These are phyloP conservation scores for Entomortierella beljakovae DNA, from an alignment of 192 early-diverging fungal species.

Conservation along the genomic window DNA sequence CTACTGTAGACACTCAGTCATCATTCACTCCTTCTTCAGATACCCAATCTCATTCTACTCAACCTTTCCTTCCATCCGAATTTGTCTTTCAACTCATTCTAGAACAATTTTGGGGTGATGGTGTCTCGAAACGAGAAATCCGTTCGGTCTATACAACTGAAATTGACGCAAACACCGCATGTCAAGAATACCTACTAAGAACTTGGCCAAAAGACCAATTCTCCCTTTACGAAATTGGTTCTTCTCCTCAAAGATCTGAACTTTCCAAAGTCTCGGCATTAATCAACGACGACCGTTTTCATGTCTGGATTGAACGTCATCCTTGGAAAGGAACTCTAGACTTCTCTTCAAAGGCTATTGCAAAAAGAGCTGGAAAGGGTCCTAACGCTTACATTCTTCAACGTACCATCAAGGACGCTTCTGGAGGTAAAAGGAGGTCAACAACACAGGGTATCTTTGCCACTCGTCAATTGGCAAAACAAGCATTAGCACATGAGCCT, in stretches of 20 bases:
- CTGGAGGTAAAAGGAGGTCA: slow-evolving; percentile 47
- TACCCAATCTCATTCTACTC: not conserved
- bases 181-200: slow-evolving; percentile 44
- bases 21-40: not conserved
- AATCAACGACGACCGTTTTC: slow-evolving; percentile 41
- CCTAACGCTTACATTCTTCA: slow-evolving; percentile 51
- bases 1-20: slow-evolving; percentile 1
- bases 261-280: slow-evolving; percentile 40
- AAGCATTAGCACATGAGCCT: slow-evolving; percentile 33
- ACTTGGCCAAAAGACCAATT: slow-evolving; percentile 49
- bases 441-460: slow-evolving; percentile 47
- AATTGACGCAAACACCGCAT: slow-evolving; percentile 42
- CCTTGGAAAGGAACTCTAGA: slow-evolving; percentile 46
- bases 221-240: slow-evolving; percentile 36
- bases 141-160: slow-evolving; percentile 48
- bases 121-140: slow-evolving; percentile 53
- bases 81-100: slow-evolving; percentile 51
- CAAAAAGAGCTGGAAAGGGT: slow-evolving; percentile 33
- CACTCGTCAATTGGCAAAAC: slow-evolving; percentile 35
- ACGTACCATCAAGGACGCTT: slow-evolving; percentile 53
- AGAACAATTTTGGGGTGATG: slow-evolving; percentile 55
- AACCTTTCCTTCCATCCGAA: slow-evolving; percentile 31
- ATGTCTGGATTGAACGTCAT: slow-evolving; percentile 51
- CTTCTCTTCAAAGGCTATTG: slow-evolving; percentile 49
- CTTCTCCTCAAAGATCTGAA: slow-evolving; percentile 42